phyloP scores from a whole-genome alignment of 2,329 filamentous ascomycete species.

The Metarhizium sp. region DNA sequence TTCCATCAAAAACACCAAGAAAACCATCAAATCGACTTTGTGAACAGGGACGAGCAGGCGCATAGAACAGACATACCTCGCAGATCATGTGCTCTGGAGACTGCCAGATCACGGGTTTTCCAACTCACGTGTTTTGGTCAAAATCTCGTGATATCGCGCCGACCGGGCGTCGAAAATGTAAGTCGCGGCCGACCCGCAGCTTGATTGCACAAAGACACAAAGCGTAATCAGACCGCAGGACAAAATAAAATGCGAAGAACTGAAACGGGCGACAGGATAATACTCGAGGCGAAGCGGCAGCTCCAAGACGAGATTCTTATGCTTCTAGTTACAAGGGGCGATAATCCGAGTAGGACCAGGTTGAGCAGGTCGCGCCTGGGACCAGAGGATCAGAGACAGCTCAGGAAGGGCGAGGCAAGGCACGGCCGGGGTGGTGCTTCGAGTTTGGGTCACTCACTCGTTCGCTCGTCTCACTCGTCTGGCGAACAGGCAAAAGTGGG shows the following conservation, averaged over 20 bases:
- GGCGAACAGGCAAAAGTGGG: background rate
- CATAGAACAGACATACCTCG: slow-evolving; percentile 29
- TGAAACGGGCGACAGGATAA: slow-evolving; percentile 3
- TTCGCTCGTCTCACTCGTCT: background rate
- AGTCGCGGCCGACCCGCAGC: slow-evolving; percentile 16
- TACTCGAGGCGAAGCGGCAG: background rate
- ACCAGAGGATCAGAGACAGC: background rate
- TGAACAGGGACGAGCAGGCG: slow-evolving; percentile 10
- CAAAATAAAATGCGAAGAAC: slow-evolving; percentile 7
- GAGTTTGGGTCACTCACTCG: background rate
- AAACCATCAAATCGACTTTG: slow-evolving; percentile 10
- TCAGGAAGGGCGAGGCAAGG: background rate
- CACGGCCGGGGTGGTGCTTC: background rate
- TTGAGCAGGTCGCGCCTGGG: slow-evolving; percentile 3
- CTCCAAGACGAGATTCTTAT: slow-evolving; percentile 15
- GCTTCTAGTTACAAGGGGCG: slow-evolving; percentile 14
- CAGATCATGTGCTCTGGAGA: slow-evolving; percentile 33
- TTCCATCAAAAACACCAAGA: slow-evolving; percentile 2
- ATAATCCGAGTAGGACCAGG: slow-evolving; percentile 3
- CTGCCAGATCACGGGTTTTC: slow-evolving; percentile 34
- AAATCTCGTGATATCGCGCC: slow-evolving; percentile 40
- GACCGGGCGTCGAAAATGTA: slow-evolving; percentile 15
- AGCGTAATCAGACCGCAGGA: slow-evolving; percentile 1
- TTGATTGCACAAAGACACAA: slow-evolving; percentile 3
- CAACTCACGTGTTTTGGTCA: slow-evolving; percentile 34